These are phyloP conservation scores for Curvularia lunata DNA, from an alignment of 2,329 filamentous ascomycete genomes.

Conservation along the genomic window DNA sequence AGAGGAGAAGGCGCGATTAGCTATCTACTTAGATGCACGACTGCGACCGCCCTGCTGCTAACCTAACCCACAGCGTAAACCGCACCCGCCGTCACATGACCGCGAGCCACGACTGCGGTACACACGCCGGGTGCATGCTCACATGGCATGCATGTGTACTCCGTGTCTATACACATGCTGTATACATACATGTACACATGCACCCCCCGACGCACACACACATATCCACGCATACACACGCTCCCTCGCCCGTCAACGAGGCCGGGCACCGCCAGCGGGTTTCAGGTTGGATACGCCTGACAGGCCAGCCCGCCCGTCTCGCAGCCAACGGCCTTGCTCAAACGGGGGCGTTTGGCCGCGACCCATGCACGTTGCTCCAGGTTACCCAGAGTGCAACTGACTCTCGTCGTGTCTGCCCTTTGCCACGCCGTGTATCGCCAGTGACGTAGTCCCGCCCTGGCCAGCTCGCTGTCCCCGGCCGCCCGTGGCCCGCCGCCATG, in stretches of 20 bases:
- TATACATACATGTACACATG: not conserved
- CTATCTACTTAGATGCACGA: slow-evolving; percentile 10
- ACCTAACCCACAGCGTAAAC: slow-evolving; percentile 15
- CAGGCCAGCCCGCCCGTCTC: slow-evolving; percentile 8
- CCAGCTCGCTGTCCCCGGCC: no score
- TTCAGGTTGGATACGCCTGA: slow-evolving; percentile 16
- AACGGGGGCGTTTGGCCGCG: slow-evolving; percentile 2
- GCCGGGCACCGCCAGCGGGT: slow-evolving; percentile 9
- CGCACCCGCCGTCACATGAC: slow-evolving; percentile 19
- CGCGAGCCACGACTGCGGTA: not conserved
- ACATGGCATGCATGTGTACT: no score
- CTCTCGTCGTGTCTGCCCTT: not conserved
- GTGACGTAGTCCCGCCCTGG: not conserved
- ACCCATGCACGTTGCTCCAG: slow-evolving; percentile 1
- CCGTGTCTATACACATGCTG: no score
- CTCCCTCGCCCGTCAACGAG: not conserved
- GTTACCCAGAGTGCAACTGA: not conserved
- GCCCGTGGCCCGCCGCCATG: no score
- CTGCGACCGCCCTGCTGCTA: slow-evolving; percentile 14
- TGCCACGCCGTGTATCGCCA: no score
- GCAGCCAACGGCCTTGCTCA: slow-evolving; percentile 3
- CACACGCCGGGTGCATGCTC: no score
- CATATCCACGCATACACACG: no score
- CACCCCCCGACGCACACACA: not conserved
- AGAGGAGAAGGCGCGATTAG: slow-evolving; percentile 19